These are phyloP conservation scores for Lactuca sativa DNA, from an alignment of 129 eudicot species.

Conservation along the genomic window DNA sequence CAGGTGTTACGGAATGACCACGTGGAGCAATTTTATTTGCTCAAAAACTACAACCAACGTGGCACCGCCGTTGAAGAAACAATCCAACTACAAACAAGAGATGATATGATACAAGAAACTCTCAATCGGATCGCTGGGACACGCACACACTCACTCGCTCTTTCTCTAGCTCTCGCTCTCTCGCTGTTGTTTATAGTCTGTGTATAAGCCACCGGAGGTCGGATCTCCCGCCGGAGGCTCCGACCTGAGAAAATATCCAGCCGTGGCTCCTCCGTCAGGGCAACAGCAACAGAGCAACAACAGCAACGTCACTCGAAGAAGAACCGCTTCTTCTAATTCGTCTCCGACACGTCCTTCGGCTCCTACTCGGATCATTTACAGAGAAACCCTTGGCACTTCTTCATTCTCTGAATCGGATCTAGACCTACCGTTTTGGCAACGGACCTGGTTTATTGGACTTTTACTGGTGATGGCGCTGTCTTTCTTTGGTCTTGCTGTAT, in stretches of 20 bases:
- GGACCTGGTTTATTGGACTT: conserved; percentile 74
- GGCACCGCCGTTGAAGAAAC: conserved; percentile 29
- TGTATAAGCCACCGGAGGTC: conserved; percentile 24
- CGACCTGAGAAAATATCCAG: conserved; percentile 36
- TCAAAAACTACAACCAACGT: conserved; percentile 26
- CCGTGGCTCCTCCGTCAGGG: conserved; percentile 97
- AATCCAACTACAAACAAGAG: conserved; percentile 1
- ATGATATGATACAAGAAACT: too few relatives aligned
- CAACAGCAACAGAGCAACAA: conserved; percentile 41
- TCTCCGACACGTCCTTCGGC: conserved; percentile 35
- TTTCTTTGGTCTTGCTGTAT: conserved; percentile 68
- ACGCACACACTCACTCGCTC: conserved; percentile 11
- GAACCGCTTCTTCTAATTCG: conserved; percentile 37
- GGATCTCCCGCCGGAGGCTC: conserved; percentile 51
- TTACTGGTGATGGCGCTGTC: conserved; percentile 69
- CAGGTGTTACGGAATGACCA: conserved; percentile 27
- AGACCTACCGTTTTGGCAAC: conserved; percentile 76
- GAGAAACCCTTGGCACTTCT: conserved; percentile 38
- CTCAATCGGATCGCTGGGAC: conserved; percentile 5
- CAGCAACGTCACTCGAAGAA: conserved; percentile 49
- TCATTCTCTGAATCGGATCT: conserved; percentile 43
- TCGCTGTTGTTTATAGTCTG: background rate
- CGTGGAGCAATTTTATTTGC: conserved; percentile 35
- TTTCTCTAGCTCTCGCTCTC: background rate
- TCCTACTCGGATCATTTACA: conserved; percentile 64